Percentiles rank a stretch among this genome's conserved stretches.
These are phyloP conservation scores for Sodiomyces alkalinus DNA, from an alignment of 2,329 filamentous ascomycete genomes.

Conservation along the genomic window DNA sequence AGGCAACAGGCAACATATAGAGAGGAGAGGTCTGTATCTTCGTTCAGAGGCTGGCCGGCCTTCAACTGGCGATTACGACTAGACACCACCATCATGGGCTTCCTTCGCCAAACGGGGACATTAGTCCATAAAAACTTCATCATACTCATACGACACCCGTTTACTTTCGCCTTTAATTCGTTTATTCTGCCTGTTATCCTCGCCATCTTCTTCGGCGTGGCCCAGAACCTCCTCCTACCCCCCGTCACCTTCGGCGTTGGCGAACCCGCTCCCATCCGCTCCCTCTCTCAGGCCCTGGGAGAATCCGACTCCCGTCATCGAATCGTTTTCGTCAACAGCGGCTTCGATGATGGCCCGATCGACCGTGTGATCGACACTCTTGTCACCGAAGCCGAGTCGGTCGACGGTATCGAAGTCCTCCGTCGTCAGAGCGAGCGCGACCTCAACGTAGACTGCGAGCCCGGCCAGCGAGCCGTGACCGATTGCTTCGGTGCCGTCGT, in stretches of 20 bases:
- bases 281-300: slow-evolving; percentile 23
- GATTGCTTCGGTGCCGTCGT: slow-evolving; percentile 58
- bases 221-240: slow-evolving; percentile 71
- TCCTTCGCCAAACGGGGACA: slow-evolving; percentile 39
- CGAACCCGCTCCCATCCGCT: slow-evolving; percentile 40
- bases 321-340: slow-evolving; percentile 67
- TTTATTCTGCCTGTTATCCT: slow-evolving; percentile 44
- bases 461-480: slow-evolving; percentile 47
- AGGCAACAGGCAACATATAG: no score
- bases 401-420: slow-evolving; percentile 13
- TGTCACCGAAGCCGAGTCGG: slow-evolving; percentile 8
- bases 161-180: slow-evolving; percentile 38
- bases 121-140: slow-evolving; percentile 47
- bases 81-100: not conserved
- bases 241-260: slow-evolving; percentile 64
- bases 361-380: slow-evolving; percentile 53
- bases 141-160: slow-evolving; percentile 39
- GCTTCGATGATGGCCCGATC: slow-evolving; percentile 53
- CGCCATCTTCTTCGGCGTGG: slow-evolving; percentile 49
- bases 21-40: no score
- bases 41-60: no score
- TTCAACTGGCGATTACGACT: no score
- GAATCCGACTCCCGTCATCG: slow-evolving; percentile 32
- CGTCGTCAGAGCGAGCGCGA: slow-evolving; percentile 11
- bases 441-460: slow-evolving; percentile 34